Evolutionary conservation across 202 grass and related monocot genomes (phyloP), one percentile per base, ranked within the genome.

Genomic region (Saccharum hybrid): DNA sequence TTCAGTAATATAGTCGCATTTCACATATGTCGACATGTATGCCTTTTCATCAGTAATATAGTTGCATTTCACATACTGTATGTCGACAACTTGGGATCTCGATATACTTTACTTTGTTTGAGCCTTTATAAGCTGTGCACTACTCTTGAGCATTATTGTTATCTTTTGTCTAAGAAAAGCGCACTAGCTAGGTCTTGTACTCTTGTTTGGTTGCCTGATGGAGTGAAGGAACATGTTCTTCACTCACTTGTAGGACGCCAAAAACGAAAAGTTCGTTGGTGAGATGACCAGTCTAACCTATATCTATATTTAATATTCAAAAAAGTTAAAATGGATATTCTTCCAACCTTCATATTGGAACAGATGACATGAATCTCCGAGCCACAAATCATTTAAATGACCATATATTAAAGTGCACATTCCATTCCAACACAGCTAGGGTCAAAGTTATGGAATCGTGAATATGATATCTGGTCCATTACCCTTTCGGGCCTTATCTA

Each of bases 191-290:
- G 52, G 18, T 56, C 2, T 56, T 56, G 52, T n/a, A 18, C 7
- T 56, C 2, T 56, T 56, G 52, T n/a, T 52, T 19, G 15, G 48
- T n/a, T 56, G 8, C 52, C 52, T 56, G 52, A 56, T 56, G 51
- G 18, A 56, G 64, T 13, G 37, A 70, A 60, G 38, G 74, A 77
- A 77, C 42, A 77, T 69, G 22, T 77, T 68, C 63, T 59, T 61
- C 63, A 8, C 21, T 21, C 63, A 16, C 63, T 76, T 22, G 45
- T 2, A 21, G 15, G 45, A 28, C 41, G 8, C 57, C 28, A 26
- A 66, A 74, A 66, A 34, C 19, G 60, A 61, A 66, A 54, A 6
- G 6, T 10, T 16, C 28, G 13, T 26, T 40, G 16, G 52, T 57
- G 33, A 69, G 19, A 79, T 46, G 62, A 16, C 10, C 42, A 0